Base-by-base conservation (phyloP, 306 rosid species). In the Prunus fruticosa region DNA sequence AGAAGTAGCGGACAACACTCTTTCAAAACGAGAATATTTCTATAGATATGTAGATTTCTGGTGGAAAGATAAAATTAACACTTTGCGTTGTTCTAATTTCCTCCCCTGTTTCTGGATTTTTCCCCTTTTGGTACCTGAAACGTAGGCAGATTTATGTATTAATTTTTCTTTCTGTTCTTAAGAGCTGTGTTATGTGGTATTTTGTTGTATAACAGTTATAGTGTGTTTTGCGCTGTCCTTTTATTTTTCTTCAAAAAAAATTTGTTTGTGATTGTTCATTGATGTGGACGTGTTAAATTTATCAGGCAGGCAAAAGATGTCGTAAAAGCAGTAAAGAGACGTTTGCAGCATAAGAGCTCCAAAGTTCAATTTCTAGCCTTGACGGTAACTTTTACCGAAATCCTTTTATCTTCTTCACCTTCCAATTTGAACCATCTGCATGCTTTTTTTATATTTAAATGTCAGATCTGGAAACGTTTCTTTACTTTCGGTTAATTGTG, bases 251-350 rank as follows among this genome's bases (percentile, higher is more conserved):
- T 60, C 2, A 15, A 28, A 27, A 43, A 28, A 15, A 27, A 1
- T 14, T 15, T 62, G 6, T 62, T 62, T 62, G 15, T 74, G 53
- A 67, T 62, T 68, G 73, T 78, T 81, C 20, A 7, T 83, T 84
- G 88, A 82, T 43, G 41, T 47, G 53, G 50, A 9, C 71, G 56
- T 51, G 71, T 67, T 64, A 6, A 74, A 82, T 72, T 80, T 67
- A 53, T 70, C 98, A 96, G 99, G 99, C 97, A 86, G 84, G 91
- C 99, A 22, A 96, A 96, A 84, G 99, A 96, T 85, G 99, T 96
- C 62, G 91, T 96, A 34, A 96, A 86, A 89, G 93, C 97, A 73
- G 90, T 96, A 76, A 96, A 96, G 88, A 96, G 78, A 85, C 91
- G 99, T 80, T 82, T 96, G 82, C 99, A 96, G 85, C 97, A 96